Evolutionary conservation across 2,329 filamentous ascomycete genomes (phyloP), one percentile per base, ranked within the genome.

Genomic region (Chaetomium sp.): DNA sequence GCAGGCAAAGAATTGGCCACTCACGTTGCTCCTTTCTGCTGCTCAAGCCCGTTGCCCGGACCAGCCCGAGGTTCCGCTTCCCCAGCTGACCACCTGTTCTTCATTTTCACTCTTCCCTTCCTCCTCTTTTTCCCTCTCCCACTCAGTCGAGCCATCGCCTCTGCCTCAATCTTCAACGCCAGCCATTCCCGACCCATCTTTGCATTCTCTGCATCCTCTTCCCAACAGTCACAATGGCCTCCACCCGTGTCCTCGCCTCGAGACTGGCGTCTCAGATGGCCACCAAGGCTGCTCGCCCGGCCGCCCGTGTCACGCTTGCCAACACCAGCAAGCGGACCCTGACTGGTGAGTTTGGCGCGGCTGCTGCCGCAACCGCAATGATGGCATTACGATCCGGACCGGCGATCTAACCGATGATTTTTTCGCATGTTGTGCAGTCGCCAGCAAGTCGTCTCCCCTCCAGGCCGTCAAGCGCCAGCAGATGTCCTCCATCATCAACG

Each of bases 241-340:
- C 87, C 80, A 83, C 87, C 80, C 90, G 90, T 83, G 85, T 92
- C 80, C 85, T 91, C 82, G 87, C 90, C 79, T 88, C 89, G 77
- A 87, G 90, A 81, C 85, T 92, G 84, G 88, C 89, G 81, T 85
- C 87, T 78, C 86, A 89, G 82, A 89, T 90, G 87, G 87, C 88
- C 79, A 81, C 84, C 82, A 91, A 90, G 87, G 88, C 87, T 81
- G 89, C 89, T 80, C 90, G 90, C 81, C 89, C 90, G 82, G 87
- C 87, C 79, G 80, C 88, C 77, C 88, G 88, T 76, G 82, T 83
- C 76, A 83, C 84, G 77, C 75, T 87, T 75, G 82, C 83, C 78
- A 83, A 81, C 80, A 83, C 83, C 79, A 85, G 89, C 83, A 90
- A 90, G 85, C 90, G 90, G 80, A 89, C 89, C 82, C 87, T 90